Base-by-base conservation (phyloP, 1,284 basidiomycete species). In the Puccinia hordei region DNA sequence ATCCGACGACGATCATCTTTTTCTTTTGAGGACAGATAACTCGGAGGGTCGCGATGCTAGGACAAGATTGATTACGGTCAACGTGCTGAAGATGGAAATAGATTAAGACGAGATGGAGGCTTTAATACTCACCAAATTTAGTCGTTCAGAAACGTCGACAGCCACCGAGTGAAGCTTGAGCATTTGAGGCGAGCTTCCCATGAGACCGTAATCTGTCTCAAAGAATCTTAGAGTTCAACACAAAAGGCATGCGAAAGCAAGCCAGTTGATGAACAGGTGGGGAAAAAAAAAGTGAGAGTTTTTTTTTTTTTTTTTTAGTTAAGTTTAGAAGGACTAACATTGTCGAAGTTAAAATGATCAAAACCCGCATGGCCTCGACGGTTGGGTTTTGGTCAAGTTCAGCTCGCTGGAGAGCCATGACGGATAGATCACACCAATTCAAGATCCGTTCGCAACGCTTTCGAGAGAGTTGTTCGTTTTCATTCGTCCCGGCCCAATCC, bases 161-260 rank as follows among this genome's bases (percentile, higher is more conserved):
- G 73, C 73, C 19, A 75, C 59, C 17, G 61, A 22, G 24, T 65
- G 55, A 10, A 80, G 68, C 27, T 80, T 69, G n/a, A 73, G 44
- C 77, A 80, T 80, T 51, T 80, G 57, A 51, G 69, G 66, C 22
- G 77, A 80, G 65, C 77, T 68, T 49, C 66, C 77, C 57, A 80
- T 61, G 5, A 80, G n/a, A 22, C 77, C 77, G 35, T 71, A 80
- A 71, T 80, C 77, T 4, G 77, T 80, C 53, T 80, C 77, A 53
- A 80, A 80, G 46, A 80, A 80, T 61, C 77, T 80, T 19, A 51
- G 38, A 13, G 17, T 5, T 13, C 35, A 17, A 8, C 30, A 22
- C 9, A 27, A 63, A 17, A 38, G 35, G 61, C 46, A 68, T 41
- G 41, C 10, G 22, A 3, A 24, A 44, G 41, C n/a, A 27, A 59